Evolutionary conservation across 2,329 filamentous ascomycete genomes (phyloP).

Genomic region (Clarireedia sp.): DNA sequence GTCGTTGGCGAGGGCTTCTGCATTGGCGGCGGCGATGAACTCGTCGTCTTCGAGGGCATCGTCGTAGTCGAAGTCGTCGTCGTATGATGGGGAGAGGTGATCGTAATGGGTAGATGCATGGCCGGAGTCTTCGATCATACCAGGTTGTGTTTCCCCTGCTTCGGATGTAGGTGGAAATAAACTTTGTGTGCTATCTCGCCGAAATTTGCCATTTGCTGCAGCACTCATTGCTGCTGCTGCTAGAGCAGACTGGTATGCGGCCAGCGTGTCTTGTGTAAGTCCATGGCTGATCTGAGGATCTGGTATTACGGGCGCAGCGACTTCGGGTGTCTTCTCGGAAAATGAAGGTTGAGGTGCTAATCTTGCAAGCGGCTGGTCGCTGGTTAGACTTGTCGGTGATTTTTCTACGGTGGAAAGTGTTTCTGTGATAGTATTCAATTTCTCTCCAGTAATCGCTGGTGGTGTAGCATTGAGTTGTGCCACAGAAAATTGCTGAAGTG

Average conservation of each 20-base stretch:
- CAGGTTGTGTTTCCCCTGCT: constrained; percentile 27
- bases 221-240: constrained; percentile 75
- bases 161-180: constrained; percentile 20
- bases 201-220: constrained; percentile 67
- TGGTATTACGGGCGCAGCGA: neutral
- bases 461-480: constrained; percentile 17
- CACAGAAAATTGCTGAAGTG: constrained; percentile 37
- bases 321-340: constrained; percentile 2
- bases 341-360: constrained; percentile 24
- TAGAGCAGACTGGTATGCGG: constrained; percentile 75
- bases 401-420: neutral
- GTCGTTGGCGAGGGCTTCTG: constrained; percentile 85
- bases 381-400: neutral
- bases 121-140: constrained; percentile 35
- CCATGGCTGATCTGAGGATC: constrained; percentile 22
- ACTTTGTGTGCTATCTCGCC: constrained; percentile 38
- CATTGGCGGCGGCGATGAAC: constrained; percentile 92
- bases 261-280: constrained; percentile 49
- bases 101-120: constrained; percentile 28
- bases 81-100: constrained; percentile 28
- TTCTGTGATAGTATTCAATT: neutral
- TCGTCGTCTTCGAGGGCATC: constrained; percentile 74
- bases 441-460: constrained; percentile 14
- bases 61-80: constrained; percentile 45
- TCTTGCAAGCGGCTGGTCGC: constrained; percentile 1